Evolutionary conservation across 192 early-diverging fungal genomes (phyloP).

Genomic region (Coemansia sp.): DNA sequence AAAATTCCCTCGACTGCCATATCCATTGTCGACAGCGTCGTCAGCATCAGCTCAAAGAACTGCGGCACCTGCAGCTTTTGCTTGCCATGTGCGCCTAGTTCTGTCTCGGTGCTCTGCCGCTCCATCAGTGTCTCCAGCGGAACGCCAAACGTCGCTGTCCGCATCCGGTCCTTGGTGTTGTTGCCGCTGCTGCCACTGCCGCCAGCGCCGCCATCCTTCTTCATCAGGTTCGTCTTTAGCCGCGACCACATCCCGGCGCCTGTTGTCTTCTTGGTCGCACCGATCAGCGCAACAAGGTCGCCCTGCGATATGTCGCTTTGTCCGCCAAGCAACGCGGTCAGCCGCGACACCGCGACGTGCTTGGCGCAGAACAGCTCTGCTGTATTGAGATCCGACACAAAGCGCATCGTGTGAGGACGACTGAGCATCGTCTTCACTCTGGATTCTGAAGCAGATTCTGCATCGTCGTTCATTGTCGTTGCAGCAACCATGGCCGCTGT

Average conservation of each 20-base stretch:
- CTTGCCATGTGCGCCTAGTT: constrained; percentile 63
- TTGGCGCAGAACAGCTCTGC: constrained; percentile 83
- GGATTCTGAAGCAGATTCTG: constrained; percentile 33
- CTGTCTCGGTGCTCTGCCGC: constrained; percentile 79
- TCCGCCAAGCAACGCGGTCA: constrained; percentile 67
- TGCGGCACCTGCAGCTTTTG: constrained; percentile 74
- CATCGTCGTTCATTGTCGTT: constrained; percentile 10
- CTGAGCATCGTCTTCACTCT: constrained; percentile 54
- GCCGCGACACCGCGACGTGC: constrained; percentile 75
- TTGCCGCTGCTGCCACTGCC: constrained; percentile 5
- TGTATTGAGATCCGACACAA: constrained; percentile 58
- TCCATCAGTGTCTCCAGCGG: constrained; percentile 82
- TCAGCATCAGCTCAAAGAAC: constrained; percentile 82
- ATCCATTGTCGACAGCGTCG: constrained; percentile 67
- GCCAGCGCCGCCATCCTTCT: constrained; percentile 45
- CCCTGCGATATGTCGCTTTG: constrained; percentile 67
- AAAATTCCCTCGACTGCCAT: constrained; percentile 94
- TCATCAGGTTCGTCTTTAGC: constrained; percentile 64
- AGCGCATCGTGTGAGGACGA: constrained; percentile 51
- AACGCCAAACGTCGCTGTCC: constrained; percentile 88
- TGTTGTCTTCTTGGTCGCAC: constrained; percentile 65
- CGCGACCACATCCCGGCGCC: constrained; percentile 68
- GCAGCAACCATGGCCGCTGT: background rate
- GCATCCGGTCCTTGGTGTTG: constrained; percentile 46
- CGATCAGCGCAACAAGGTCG: constrained; percentile 78